Percentiles rank a stretch among this genome's conserved stretches.
These are phyloP conservation scores for Penicillium verhagenii DNA, from an alignment of 495 filamentous ascomycete genomes.

Conservation along the genomic window DNA sequence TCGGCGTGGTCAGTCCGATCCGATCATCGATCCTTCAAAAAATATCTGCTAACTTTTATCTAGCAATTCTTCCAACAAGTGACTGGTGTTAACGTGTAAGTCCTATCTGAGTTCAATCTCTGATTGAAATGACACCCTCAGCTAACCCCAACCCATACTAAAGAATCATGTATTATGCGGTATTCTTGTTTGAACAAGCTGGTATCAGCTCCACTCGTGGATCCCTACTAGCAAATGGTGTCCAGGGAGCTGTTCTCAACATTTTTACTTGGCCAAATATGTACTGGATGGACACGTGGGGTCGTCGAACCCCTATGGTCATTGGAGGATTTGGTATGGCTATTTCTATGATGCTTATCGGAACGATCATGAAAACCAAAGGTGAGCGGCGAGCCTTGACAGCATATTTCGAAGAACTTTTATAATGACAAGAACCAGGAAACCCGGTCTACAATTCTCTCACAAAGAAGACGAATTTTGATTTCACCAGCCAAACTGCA, in stretches of 20 bases:
- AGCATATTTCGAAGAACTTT: neutral
- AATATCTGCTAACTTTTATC: neutral
- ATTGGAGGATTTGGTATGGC: slow-evolving; percentile 28
- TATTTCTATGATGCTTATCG: slow-evolving; percentile 29
- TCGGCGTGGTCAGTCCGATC: slow-evolving; percentile 26
- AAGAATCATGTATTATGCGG: slow-evolving; percentile 34
- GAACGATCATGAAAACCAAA: slow-evolving; percentile 25
- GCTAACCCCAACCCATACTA: neutral
- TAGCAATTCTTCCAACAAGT: slow-evolving; percentile 35
- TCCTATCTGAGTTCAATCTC: neutral
- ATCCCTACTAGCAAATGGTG: slow-evolving; percentile 26
- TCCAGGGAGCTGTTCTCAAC: slow-evolving; percentile 25
- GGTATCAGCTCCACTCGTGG: slow-evolving; percentile 16
- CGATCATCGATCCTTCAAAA: no score
- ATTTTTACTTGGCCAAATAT: slow-evolving; percentile 26
- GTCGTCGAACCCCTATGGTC: slow-evolving; percentile 23
- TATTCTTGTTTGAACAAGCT: slow-evolving; percentile 27
- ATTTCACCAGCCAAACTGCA: slow-evolving; percentile 12
- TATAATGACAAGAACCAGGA: slow-evolving; percentile 6
- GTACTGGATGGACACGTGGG: slow-evolving; percentile 28
- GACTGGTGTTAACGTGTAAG: slow-evolving; percentile 30
- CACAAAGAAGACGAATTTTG: slow-evolving; percentile 27
- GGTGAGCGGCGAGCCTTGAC: slow-evolving; percentile 15
- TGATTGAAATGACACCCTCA: no score
- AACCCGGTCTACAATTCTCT: slow-evolving; percentile 22